Conservation (phyloP, 306 rosid species). For the Casuarina cunninghamiana region DNA sequence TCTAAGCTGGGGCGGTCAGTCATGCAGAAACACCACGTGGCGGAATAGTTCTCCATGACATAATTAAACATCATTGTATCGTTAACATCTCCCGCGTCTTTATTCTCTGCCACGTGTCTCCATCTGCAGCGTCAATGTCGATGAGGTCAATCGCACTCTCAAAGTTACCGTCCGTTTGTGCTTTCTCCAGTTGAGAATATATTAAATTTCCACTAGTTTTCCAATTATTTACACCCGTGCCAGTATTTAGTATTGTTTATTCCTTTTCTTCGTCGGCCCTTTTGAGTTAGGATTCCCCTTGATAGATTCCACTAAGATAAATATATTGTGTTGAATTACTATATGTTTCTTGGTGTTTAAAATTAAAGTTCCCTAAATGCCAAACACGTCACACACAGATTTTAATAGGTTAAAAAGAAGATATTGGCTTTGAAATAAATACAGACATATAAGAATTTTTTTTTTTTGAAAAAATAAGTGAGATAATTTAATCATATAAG, state of each 20-base stretch:
- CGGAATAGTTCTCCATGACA: background rate
- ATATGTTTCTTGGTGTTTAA: too few relatives aligned
- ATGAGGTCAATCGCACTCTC: background rate
- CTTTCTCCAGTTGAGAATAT: background rate
- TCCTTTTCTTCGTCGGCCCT: too few relatives aligned
- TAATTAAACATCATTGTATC: background rate
- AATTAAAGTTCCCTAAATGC: too few relatives aligned
- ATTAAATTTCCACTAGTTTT: background rate
- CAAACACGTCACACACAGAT: too few relatives aligned
- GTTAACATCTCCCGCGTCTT: background rate
- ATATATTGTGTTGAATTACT: too few relatives aligned
- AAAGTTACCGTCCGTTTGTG: background rate
- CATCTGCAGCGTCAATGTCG: background rate
- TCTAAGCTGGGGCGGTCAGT: background rate
- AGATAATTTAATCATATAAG: too few relatives aligned
- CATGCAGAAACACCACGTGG: background rate
- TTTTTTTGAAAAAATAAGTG: too few relatives aligned
- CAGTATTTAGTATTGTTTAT: background rate
- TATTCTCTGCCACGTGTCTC: background rate
- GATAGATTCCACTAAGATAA: too few relatives aligned
- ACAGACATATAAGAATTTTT: too few relatives aligned
- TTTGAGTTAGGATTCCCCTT: too few relatives aligned
- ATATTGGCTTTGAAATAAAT: too few relatives aligned
- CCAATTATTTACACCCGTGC: background rate
- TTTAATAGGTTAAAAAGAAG: too few relatives aligned